Evolutionary conservation across 192 early-diverging fungal genomes (phyloP).

Genomic region (Umbelopsis vinacea): DNA sequence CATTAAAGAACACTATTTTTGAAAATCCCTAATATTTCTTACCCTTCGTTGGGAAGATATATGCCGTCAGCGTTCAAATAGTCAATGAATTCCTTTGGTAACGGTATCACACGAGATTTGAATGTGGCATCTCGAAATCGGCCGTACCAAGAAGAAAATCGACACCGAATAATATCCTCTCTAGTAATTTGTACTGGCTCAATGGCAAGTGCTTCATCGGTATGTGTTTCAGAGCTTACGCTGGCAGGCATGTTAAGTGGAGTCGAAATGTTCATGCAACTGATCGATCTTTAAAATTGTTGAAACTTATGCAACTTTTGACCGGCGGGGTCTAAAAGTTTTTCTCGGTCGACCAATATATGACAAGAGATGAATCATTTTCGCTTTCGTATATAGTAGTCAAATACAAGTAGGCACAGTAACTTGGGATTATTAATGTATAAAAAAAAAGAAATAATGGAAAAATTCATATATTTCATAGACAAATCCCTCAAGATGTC

Average conservation of each 20-base stretch:
- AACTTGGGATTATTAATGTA: too few relatives aligned
- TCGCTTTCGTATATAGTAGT: too few relatives aligned
- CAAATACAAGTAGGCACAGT: too few relatives aligned
- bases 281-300: neutral
- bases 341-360: neutral
- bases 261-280: neutral
- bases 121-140: constrained; percentile 67
- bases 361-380: neutral
- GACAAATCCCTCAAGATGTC: too few relatives aligned
- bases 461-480: too few relatives aligned
- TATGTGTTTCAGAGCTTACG: neutral
- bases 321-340: too few relatives aligned
- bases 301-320: neutral
- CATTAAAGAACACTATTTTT: neutral
- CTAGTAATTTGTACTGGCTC: constrained; percentile 49
- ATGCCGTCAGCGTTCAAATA: constrained; percentile 89
- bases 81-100: constrained; percentile 78
- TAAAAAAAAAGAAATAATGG: too few relatives aligned
- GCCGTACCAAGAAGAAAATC: constrained; percentile 82
- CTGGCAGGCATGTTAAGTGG: neutral
- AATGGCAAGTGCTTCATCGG: neutral
- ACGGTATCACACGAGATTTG: constrained; percentile 73
- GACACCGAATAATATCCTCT: constrained; percentile 70
- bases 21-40: constrained; percentile 18
- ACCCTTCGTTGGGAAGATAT: constrained; percentile 76